Percentiles rank a stretch among this genome's conserved stretches.
Conservation (phyloP, 2,329 filamentous ascomycete species). For the Cordyceps cateniannulata region DNA sequence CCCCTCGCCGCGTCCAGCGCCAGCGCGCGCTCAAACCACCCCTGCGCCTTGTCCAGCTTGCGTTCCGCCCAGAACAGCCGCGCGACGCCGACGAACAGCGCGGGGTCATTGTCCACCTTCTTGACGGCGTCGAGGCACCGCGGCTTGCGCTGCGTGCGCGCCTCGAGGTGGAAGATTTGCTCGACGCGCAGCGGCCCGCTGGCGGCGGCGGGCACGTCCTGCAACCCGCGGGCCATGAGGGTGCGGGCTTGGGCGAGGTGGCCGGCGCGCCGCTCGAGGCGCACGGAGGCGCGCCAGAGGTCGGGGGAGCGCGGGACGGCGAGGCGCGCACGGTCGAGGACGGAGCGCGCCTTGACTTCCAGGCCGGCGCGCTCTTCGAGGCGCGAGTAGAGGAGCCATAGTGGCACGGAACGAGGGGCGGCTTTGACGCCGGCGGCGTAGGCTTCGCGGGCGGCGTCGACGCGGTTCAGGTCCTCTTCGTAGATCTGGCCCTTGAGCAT, state of each 20-base stretch:
- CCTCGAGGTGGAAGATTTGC: constrained; percentile 90
- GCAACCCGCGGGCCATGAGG: constrained; percentile 87
- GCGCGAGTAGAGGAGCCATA: constrained; percentile 85
- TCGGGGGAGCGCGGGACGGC: constrained; percentile 78
- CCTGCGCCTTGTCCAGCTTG: constrained; percentile 85
- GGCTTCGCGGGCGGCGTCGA: constrained; percentile 80
- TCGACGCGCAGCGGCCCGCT: constrained; percentile 88
- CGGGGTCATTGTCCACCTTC: constrained; percentile 87
- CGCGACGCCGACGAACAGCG: constrained; percentile 84
- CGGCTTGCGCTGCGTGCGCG: constrained; percentile 86
- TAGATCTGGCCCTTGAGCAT: constrained; percentile 99
- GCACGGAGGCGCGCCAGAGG: constrained; percentile 90
- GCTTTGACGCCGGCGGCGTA: constrained; percentile 84
- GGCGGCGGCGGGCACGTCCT: constrained; percentile 72
- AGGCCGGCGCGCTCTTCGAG: constrained; percentile 81
- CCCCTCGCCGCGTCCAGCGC: constrained; percentile 79
- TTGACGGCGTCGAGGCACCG: constrained; percentile 91
- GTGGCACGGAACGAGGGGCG: constrained; percentile 72
- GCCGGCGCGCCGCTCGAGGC: constrained; percentile 80
- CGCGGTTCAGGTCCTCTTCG: constrained; percentile 64
- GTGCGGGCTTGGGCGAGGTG: constrained; percentile 80
- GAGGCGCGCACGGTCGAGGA: constrained; percentile 84
- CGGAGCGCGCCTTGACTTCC: constrained; percentile 84
- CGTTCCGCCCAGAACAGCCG: constrained; percentile 95
- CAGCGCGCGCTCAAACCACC: constrained; percentile 96